phyloP scores from a whole-genome alignment of 1,284 basidiomycete genomes.

The Tetrapyrgos nigripes region DNA sequence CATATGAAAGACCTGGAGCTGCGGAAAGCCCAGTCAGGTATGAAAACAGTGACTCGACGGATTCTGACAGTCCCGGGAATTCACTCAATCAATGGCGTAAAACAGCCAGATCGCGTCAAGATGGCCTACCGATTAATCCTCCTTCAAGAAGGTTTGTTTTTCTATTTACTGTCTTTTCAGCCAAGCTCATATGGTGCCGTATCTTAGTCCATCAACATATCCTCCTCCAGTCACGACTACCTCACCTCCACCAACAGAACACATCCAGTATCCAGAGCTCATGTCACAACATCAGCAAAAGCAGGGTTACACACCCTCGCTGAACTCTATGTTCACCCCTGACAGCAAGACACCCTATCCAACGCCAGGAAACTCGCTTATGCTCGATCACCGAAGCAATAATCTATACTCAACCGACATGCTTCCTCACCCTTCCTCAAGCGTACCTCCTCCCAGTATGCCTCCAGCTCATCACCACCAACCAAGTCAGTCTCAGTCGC shows the following conservation, averaged over 20 bases:
- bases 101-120: conserved; percentile 21
- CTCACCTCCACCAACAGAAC: conserved; percentile 56
- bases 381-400: conserved; percentile 25
- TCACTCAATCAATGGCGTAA: conserved; percentile 24
- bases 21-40: conserved; percentile 47
- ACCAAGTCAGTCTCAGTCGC: conserved; percentile 32
- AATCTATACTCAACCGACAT: conserved; percentile 35
- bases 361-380: conserved; percentile 24
- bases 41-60: conserved; percentile 51
- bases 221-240: conserved; percentile 65
- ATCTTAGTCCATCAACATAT: conserved; percentile 23
- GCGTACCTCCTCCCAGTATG: conserved; percentile 27
- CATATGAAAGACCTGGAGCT: too few species aligned
- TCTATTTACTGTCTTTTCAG: conserved; percentile 12
- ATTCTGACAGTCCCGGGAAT: conserved; percentile 43
- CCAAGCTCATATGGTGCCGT: conserved; percentile 12
- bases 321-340: conserved; percentile 47
- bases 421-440: conserved; percentile 36
- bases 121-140: conserved; percentile 23
- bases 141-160: conserved; percentile 35
- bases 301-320: conserved; percentile 65
- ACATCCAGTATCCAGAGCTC: conserved; percentile 61
- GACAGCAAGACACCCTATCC: conserved; percentile 22
- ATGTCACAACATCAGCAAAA: conserved; percentile 75
- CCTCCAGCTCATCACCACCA: conserved; percentile 31